phyloP scores from a whole-genome alignment of 1,284 basidiomycete genomes.

The Microbotryum silenes-acaulis region DNA sequence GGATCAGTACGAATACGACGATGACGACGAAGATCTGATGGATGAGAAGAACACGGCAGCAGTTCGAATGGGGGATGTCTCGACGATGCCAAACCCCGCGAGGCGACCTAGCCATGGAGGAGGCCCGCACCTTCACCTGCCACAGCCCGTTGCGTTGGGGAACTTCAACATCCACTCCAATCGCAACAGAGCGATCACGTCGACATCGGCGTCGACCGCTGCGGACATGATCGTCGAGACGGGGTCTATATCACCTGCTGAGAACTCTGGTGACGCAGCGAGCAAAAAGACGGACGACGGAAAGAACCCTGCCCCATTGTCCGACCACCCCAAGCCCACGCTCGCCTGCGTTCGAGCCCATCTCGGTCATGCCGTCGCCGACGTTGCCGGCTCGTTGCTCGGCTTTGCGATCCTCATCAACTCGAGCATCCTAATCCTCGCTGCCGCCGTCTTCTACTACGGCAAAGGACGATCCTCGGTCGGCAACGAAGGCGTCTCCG shows the following conservation, averaged over 20 bases:
- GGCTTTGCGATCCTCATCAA: slow-evolving; percentile 84
- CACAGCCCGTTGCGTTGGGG: slow-evolving; percentile 35
- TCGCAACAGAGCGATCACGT: not conserved
- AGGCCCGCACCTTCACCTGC: slow-evolving; percentile 27
- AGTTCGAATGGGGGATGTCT: not conserved
- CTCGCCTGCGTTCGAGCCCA: slow-evolving; percentile 64
- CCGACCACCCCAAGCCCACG: slow-evolving; percentile 13
- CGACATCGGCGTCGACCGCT: slow-evolving; percentile 1
- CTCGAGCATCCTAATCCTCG: slow-evolving; percentile 49
- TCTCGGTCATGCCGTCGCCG: slow-evolving; percentile 63
- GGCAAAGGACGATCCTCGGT: slow-evolving; percentile 40
- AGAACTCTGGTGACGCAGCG: no score
- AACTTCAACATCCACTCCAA: slow-evolving; percentile 12
- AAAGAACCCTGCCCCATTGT: not conserved
- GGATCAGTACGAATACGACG: slow-evolving; percentile 21
- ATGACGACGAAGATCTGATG: slow-evolving; percentile 5
- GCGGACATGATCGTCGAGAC: not conserved
- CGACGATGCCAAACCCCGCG: not conserved
- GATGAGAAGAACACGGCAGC: slow-evolving; percentile 1
- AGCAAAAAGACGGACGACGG: not conserved
- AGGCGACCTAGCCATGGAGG: not conserved
- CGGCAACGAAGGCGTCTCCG: slow-evolving; percentile 35
- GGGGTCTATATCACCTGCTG: no score
- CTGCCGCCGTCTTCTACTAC: slow-evolving; percentile 63
- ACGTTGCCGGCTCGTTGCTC: slow-evolving; percentile 50